phyloP scores from a whole-genome alignment of 805 yeast genomes.

The Barnettozyma pratensis region DNA sequence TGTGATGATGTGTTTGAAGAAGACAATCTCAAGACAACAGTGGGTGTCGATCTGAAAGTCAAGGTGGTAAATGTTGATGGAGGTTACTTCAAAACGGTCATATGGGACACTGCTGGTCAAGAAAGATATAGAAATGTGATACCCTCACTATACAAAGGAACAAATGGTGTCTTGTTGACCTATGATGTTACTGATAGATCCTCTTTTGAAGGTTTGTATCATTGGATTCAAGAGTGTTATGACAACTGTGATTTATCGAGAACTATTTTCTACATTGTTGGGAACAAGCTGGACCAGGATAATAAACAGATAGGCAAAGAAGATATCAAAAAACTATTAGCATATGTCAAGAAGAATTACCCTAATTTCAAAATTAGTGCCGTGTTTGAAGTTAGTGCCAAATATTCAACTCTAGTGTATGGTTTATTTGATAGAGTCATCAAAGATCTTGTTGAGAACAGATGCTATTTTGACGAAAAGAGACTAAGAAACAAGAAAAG shows the following conservation, averaged over 20 bases:
- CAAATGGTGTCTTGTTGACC: conserved; percentile 39
- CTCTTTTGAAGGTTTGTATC: conserved; percentile 33
- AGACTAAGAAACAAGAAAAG: conserved; percentile 23
- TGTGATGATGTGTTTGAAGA: conserved; percentile 34
- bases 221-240: conserved; percentile 39
- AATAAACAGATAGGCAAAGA: conserved; percentile 35
- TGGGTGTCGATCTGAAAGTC: conserved; percentile 44
- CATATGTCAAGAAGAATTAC: conserved; percentile 26
- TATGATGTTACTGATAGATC: conserved; percentile 38
- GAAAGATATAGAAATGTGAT: conserved; percentile 42
- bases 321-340: conserved; percentile 31
- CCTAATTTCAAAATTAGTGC: conserved; percentile 32
- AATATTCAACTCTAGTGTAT: conserved; percentile 33
- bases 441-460: conserved; percentile 35
- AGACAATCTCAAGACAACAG: conserved; percentile 33
- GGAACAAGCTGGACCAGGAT: conserved; percentile 38
- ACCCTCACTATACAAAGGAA: conserved; percentile 40
- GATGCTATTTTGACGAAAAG: conserved; percentile 32
- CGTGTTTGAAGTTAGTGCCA: conserved; percentile 43
- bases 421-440: conserved; percentile 34
- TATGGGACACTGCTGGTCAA: conserved; percentile 52
- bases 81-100: conserved; percentile 36
- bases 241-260: conserved; percentile 29
- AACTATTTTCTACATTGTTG: conserved; percentile 38
- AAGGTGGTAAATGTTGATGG: conserved; percentile 39